Conservation (phyloP, 305 asterid species). For the Fraxinus baroniana region DNA sequence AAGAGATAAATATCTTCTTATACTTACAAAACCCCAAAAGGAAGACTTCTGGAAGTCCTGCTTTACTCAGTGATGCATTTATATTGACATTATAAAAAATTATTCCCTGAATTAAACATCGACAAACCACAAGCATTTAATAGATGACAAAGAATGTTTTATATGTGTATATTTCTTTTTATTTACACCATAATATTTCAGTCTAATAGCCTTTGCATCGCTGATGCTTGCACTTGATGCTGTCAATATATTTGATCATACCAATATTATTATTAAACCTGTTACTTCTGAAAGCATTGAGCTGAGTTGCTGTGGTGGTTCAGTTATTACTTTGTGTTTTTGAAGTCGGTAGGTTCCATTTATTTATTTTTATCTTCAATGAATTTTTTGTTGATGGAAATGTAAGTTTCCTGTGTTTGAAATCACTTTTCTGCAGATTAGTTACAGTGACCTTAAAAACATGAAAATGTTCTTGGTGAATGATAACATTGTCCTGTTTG, state of each 20-base stretch:
- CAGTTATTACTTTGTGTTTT: conserved; percentile 1
- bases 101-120: not conserved
- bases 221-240: not conserved
- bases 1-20: not conserved
- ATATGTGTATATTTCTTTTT: not conserved
- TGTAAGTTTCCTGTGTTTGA: not conserved
- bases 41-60: not conserved
- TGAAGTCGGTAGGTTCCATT: conserved; percentile 11
- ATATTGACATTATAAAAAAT: not conserved
- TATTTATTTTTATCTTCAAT: not conserved
- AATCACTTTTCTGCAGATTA: not conserved
- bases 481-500: not conserved
- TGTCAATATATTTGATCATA: not conserved
- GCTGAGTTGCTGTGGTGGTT: conserved; percentile 13
- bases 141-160: not conserved
- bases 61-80: not conserved
- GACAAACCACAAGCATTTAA: not conserved
- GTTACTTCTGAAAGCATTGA: not conserved
- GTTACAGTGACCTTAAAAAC: not conserved
- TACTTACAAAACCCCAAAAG: not conserved
- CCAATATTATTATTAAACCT: not conserved
- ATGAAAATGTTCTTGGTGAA: not conserved
- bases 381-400: not conserved
- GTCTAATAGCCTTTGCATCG: not conserved
- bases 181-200: not conserved